Conservation (phyloP, 78 protist genomes). For the Dictyostelium intermedium region DNA sequence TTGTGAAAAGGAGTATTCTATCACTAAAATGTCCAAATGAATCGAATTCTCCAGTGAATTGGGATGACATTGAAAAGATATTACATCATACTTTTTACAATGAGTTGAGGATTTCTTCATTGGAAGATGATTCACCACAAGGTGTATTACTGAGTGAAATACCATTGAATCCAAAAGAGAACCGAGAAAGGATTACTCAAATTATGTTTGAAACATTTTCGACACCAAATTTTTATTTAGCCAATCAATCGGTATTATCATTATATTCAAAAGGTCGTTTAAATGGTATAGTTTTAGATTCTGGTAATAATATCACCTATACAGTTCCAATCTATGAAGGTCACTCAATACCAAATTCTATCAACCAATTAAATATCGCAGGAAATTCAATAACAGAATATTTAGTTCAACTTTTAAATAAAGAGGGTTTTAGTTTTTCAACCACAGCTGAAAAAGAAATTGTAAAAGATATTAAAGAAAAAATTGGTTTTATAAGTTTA, state of each 20-base stretch:
- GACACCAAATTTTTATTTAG: constrained; percentile 87
- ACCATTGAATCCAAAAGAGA: constrained; percentile 95
- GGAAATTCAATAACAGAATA: background rate
- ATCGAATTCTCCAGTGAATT: constrained; percentile 69
- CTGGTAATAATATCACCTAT: constrained; percentile 96
- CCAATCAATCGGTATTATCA: constrained; percentile 90
- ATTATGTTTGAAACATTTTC: constrained; percentile 98
- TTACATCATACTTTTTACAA: constrained; percentile 96
- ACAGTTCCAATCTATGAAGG: constrained; percentile 97
- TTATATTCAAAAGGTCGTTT: constrained; percentile 86
- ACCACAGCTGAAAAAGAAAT: constrained; percentile 93
- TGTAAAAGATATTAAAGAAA: constrained; percentile 80
- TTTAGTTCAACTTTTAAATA: constrained; percentile 89
- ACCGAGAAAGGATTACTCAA: constrained; percentile 94
- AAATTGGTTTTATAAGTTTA: constrained; percentile 33
- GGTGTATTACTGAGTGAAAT: constrained; percentile 96
- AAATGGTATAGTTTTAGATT: constrained; percentile 96
- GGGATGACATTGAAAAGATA: constrained; percentile 95
- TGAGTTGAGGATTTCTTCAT: constrained; percentile 94
- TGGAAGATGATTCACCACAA: constrained; percentile 97
- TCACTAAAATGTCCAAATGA: constrained; percentile 81
- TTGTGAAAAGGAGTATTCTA: constrained; percentile 84
- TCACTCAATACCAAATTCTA: constrained; percentile 90
- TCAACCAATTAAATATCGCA: constrained; percentile 82
- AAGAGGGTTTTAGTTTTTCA: constrained; percentile 94